Evolutionary conservation across 805 yeast species (phyloP).

Genomic region (Myxozyma nipponensis): DNA sequence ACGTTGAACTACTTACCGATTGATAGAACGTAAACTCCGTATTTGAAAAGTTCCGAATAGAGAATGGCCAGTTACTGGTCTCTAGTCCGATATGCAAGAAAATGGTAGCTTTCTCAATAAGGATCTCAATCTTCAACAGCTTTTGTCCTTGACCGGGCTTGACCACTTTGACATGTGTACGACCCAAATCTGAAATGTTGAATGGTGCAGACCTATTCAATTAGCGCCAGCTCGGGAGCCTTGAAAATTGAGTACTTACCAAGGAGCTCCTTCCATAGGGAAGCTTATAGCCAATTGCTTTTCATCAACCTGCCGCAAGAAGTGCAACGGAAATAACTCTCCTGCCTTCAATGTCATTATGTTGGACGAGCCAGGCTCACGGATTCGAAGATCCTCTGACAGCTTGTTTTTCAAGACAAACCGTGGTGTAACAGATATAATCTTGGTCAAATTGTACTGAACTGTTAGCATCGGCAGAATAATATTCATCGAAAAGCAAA

Average conservation of each 20-base stretch:
- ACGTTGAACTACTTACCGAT: conserved; percentile 40
- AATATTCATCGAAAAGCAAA: background rate
- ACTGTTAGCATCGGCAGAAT: background rate
- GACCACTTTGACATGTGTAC: conserved; percentile 64
- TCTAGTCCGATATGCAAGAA: conserved; percentile 74
- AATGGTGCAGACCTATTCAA: conserved; percentile 87
- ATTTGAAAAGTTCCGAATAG: conserved; percentile 85
- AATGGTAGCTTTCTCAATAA: conserved; percentile 76
- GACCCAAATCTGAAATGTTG: conserved; percentile 77
- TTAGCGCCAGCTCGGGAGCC: conserved; percentile 37
- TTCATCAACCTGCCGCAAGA: conserved; percentile 50
- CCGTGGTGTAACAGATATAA: conserved; percentile 78
- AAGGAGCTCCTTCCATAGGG: conserved; percentile 35
- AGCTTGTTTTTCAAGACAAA: conserved; percentile 67
- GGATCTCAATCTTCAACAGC: conserved; percentile 65
- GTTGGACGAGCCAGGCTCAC: conserved; percentile 64
- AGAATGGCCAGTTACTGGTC: conserved; percentile 82
- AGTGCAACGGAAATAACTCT: conserved; percentile 42
- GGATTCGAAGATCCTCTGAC: conserved; percentile 52
- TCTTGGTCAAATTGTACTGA: conserved; percentile 63
- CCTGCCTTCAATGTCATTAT: conserved; percentile 31
- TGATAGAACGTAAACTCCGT: conserved; percentile 84
- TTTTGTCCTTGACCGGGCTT: conserved; percentile 57
- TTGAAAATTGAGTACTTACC: conserved; percentile 4
- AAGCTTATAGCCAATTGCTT: conserved; percentile 63